Conservation (phyloP, 2,329 filamentous ascomycete genomes). For the Pseudogymnoascus sp. region DNA sequence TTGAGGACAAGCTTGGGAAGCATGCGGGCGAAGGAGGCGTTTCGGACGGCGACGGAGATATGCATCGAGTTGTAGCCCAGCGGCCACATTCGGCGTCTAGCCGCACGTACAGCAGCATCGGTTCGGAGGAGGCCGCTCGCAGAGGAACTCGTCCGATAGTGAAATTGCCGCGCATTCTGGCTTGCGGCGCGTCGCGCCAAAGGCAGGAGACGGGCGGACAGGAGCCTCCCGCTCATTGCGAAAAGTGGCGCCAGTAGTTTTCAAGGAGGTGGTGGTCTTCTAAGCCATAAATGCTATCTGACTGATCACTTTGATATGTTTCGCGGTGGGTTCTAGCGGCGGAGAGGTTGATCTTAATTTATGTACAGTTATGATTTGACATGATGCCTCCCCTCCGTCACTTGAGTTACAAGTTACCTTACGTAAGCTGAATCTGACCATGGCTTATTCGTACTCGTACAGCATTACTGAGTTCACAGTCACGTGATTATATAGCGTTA, state of each 20-base stretch:
- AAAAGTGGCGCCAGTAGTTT: conserved; percentile 13
- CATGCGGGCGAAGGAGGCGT: conserved; percentile 56
- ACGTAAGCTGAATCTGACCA: neutral
- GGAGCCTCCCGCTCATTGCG: conserved; percentile 44
- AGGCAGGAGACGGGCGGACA: conserved; percentile 65
- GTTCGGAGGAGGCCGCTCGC: conserved; percentile 62
- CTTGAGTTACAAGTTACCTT: conserved; percentile 2
- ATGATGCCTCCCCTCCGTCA: conserved; percentile 8
- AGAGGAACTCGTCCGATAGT: conserved; percentile 48
- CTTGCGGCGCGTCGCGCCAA: conserved; percentile 53
- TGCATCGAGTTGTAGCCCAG: conserved; percentile 72
- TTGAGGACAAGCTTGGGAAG: conserved; percentile 88
- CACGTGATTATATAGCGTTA: too few relatives aligned
- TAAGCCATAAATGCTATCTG: conserved; percentile 17
- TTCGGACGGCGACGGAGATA: conserved; percentile 61
- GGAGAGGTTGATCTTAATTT: conserved; percentile 12
- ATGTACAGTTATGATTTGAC: conserved; percentile 16
- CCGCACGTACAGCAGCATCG: conserved; percentile 54
- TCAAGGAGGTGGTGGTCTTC: conserved; percentile 12
- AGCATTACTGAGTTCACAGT: too few relatives aligned
- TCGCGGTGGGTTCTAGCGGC: conserved; percentile 10
- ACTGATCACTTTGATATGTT: neutral
- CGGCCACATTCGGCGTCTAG: conserved; percentile 65
- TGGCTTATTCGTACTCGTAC: neutral
- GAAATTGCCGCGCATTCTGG: conserved; percentile 52